These are phyloP conservation scores for Fragaria ananassa DNA, from an alignment of 306 rosid genomes.

Conservation along the genomic window DNA sequence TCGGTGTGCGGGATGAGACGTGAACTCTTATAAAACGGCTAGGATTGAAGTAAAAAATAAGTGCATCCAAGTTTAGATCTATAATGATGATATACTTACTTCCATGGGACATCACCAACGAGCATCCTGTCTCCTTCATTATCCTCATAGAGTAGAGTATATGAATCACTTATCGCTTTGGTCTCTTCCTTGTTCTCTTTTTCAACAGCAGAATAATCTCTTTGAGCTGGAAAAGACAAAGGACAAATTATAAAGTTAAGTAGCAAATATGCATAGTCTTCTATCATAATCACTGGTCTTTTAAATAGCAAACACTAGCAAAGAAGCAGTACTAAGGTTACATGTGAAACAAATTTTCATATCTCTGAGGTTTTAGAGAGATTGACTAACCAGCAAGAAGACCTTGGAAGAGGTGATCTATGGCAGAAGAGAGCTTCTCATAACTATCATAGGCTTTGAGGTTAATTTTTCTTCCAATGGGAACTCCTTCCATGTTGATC, in stretches of 20 bases:
- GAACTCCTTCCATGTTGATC: slow-evolving; percentile 85
- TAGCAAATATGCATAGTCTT: neutral
- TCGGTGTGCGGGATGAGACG: neutral
- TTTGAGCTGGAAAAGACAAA: slow-evolving; percentile 40
- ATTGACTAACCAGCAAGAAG: slow-evolving; percentile 56
- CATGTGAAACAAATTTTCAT: neutral
- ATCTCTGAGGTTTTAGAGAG: neutral
- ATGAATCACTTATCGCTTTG: slow-evolving; percentile 36
- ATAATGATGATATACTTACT: slow-evolving; percentile 48
- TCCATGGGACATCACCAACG: slow-evolving; percentile 92
- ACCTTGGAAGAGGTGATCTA: slow-evolving; percentile 68
- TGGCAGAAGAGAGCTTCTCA: slow-evolving; percentile 70
- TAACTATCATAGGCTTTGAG: slow-evolving; percentile 75
- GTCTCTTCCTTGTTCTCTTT: slow-evolving; percentile 41
- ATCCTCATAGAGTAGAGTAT: slow-evolving; percentile 80
- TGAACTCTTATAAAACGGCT: neutral
- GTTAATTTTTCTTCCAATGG: slow-evolving; percentile 85
- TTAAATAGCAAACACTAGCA: neutral
- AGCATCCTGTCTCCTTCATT: slow-evolving; percentile 87
- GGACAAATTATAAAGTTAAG: neutral
- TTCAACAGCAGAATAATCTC: slow-evolving; percentile 48
- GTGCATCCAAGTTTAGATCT: neutral
- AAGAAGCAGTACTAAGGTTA: neutral
- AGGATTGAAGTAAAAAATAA: neutral
- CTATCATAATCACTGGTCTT: neutral